Evolutionary conservation across 768 basidiomycete genomes (phyloP), one percentile per base, ranked within the genome.

Genomic region (Leccinum aurantiacum): DNA sequence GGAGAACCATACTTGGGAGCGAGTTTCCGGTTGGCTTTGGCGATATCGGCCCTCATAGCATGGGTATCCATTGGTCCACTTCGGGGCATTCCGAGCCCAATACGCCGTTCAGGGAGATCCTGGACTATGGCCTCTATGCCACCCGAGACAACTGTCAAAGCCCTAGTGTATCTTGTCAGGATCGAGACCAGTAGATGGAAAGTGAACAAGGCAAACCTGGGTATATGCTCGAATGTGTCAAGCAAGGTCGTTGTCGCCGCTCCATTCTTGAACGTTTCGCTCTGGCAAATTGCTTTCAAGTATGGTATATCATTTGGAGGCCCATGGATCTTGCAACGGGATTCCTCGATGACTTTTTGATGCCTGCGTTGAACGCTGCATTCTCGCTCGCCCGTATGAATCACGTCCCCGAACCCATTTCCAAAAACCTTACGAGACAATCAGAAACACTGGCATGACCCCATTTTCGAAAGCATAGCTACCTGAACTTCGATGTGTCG

Each of bases 331-430:
- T 78, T 75, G 37, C 75, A 77, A 22, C 71, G 84, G 4, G 82
- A 79, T 65, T 90, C 88, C 63, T 90, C 88, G 24, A 90, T 82
- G 3, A 90, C 79, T 67, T 90, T 90, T 69, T 90, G 88, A 63
- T 89, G 84, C 31, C 88, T 74, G 31, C 88, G 75, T 65, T 90
- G 88, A 8, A 87, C 71, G 52, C 84, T 87, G 63, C 88, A 89
- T 68, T 90, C 88, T 14, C 88, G 78, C 67, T 89, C 88, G 41
- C 85, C 84, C 76, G 87, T 81, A 63, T 88, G 84, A 5, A 88
- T 74, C 11, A 82, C 83, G 48, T 82, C 74, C 3, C 84, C 84
- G 0, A 69, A 44, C 0, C 87, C 88, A 67, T 90, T 82, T 17
- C 88, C 88, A 61, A 89, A 88, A 0, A 89, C 80, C 85, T 86